phyloP scores from a whole-genome alignment of 805 yeast species.

The Clavispora phyllophila region DNA sequence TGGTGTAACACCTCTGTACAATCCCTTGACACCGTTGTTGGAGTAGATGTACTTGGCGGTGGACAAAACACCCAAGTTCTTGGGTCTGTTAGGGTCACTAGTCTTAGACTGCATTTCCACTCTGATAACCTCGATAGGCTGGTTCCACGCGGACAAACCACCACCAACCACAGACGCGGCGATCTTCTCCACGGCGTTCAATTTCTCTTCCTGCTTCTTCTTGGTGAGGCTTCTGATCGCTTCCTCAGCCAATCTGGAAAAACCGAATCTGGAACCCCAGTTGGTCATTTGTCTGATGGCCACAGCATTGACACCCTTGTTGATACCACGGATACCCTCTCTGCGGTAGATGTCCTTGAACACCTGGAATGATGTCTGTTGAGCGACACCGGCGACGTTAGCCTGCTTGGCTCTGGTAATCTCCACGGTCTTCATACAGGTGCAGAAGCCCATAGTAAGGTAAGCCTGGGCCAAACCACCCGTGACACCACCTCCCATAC shows the following conservation, averaged over 20 bases:
- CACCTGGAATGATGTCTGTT: conserved; percentile 75
- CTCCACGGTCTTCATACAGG: conserved; percentile 98
- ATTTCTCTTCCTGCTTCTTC: conserved; percentile 52
- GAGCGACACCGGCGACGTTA: conserved; percentile 53
- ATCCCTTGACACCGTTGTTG: conserved; percentile 81
- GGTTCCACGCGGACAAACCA: conserved; percentile 97
- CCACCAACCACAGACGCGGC: conserved; percentile 89
- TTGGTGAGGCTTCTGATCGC: conserved; percentile 60
- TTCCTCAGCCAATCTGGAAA: conserved; percentile 88
- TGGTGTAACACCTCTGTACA: conserved; percentile 95
- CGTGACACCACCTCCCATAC: conserved; percentile 91
- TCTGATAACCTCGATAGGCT: conserved; percentile 96
- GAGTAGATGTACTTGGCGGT: conserved; percentile 80
- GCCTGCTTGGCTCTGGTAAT: conserved; percentile 85
- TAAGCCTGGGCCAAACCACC: conserved; percentile 98
- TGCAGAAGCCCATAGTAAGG: conserved; percentile 95
- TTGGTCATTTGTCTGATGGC: conserved; percentile 99
- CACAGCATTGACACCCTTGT: conserved; percentile 97
- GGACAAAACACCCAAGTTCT: conserved; percentile 71
- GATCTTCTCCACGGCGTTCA: conserved; percentile 76
- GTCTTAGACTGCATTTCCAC: conserved; percentile 97
- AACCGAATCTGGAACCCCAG: conserved; percentile 98
- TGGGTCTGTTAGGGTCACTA: conserved; percentile 92
- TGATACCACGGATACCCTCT: conserved; percentile 92
- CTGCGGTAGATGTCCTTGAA: conserved; percentile 76